Conservation (phyloP, 257 asterid species). For the Thymus mandschuricus region DNA sequence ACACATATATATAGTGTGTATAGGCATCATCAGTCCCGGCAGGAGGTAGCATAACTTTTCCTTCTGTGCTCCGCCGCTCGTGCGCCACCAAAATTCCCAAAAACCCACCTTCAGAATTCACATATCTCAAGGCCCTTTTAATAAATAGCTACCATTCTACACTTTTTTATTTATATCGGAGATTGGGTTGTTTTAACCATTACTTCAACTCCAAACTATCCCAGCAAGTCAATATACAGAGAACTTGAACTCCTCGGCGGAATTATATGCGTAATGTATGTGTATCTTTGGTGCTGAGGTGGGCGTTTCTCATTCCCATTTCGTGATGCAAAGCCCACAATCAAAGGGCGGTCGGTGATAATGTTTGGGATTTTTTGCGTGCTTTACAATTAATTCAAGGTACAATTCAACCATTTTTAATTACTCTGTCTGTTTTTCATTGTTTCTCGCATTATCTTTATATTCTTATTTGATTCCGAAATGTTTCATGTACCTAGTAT, state of each 20-base stretch:
- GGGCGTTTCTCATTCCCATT: conserved; percentile 35
- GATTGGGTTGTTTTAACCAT: conserved; percentile 37
- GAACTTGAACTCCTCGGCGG: conserved; percentile 37
- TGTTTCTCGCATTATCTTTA: conserved; percentile 29
- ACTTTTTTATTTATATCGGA: conserved; percentile 24
- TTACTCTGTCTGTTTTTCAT: conserved; percentile 29
- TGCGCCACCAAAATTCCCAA: conserved; percentile 51
- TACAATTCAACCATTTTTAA: conserved; percentile 28
- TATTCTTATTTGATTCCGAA: conserved; percentile 32
- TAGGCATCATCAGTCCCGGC: conserved; percentile 41
- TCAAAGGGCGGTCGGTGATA: conserved; percentile 72
- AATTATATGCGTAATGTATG: conserved; percentile 3
- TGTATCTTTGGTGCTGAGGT: conserved; percentile 30
- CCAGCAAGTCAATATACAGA: conserved; percentile 48
- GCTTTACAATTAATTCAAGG: conserved; percentile 54
- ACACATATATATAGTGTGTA: conserved; percentile 11
- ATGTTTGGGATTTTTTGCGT: conserved; percentile 51
- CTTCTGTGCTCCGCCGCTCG: conserved; percentile 62
- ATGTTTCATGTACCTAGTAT: conserved; percentile 41
- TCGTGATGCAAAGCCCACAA: conserved; percentile 38
- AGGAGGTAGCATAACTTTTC: conserved; percentile 3
- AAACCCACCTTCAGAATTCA: conserved; percentile 37
- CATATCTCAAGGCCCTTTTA: conserved; percentile 55
- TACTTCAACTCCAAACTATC: conserved; percentile 50
- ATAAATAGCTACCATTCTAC: background rate